These are phyloP conservation scores for Areca catechu DNA, from an alignment of 176 grass and related monocot genomes.

Conservation along the genomic window DNA sequence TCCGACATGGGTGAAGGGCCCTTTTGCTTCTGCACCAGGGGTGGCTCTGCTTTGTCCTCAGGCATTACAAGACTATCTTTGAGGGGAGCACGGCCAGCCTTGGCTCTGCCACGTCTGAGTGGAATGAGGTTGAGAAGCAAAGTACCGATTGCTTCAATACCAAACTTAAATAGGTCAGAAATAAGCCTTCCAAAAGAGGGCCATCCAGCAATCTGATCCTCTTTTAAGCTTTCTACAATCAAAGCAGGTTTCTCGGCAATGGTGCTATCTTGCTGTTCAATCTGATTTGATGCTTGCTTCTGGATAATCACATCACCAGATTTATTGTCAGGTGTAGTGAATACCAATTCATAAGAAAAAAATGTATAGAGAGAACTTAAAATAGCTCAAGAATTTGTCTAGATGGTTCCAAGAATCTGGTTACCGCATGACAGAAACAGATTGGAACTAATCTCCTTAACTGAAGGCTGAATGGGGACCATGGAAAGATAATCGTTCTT, in stretches of 20 bases:
- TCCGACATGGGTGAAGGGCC: constrained; percentile 40
- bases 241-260: constrained; percentile 34
- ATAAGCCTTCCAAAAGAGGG: constrained; percentile 78
- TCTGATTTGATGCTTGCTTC: constrained; percentile 38
- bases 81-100: constrained; percentile 46
- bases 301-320: constrained; percentile 16
- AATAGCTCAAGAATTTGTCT: no score
- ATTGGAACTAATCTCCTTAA: no score
- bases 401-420: no score
- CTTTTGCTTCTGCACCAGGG: constrained; percentile 51
- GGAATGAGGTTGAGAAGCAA: constrained; percentile 58
- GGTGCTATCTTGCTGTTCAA: constrained; percentile 31
- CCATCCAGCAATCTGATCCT: constrained; percentile 82
- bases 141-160: constrained; percentile 60
- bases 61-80: constrained; percentile 76
- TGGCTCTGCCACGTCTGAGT: constrained; percentile 20
- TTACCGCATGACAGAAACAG: no score
- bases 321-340: no score
- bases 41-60: constrained; percentile 39
- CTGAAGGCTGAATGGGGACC: no score
- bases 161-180: constrained; percentile 61
- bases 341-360: no score
- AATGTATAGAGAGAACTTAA: no score
- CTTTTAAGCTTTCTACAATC: constrained; percentile 73
- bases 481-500: no score